Base-by-base conservation (phyloP, 176 grass and related monocot species). In the Raddia guianensis region DNA sequence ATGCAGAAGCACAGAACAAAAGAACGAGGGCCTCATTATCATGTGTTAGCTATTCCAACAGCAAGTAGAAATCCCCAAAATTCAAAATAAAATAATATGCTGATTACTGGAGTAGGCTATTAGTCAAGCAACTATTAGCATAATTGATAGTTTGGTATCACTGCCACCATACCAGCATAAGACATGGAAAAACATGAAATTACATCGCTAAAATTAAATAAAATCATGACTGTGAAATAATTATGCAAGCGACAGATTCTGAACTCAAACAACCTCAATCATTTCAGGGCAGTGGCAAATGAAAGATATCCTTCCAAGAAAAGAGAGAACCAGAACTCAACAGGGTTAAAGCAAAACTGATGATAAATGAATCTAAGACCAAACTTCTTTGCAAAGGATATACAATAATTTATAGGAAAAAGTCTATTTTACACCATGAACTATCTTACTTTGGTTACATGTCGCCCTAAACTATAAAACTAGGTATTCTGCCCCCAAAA, bases 381-480 rank as follows among this genome's bases (percentile, higher is more conserved):
- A 34, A 60, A 18, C 6, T 75, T 49, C 21, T 57, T 85, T 56
- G 18, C 65, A 80, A 84, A 70, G 37, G 35, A 80, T 74, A 80
- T 49, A 6, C 16, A 70, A 71, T 14, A 64, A 37, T 49, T 2
- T 10, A 21, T 40, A 49, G 27, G 27, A 27, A 27, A 27, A 27
- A 27, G 27, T 27, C 27, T 27, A 27, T 27, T 27, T 27, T 27
- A 27, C 27, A 27, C 27, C 27, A 27, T 27, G 0, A 27, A 27
- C 27, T 27, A 27, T 27, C 27, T 27, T 27, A 27, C 27, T 27
- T 27, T 27, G 27, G 1, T 27, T 27, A 27, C 27, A 27, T 27
- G 27, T 27, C 27, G 27, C 27, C 27, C 27, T 27, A 27, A 27
- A 27, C 27, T 27, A 27, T 27, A 1, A 27, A 27, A 27, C 27